Evolutionary conservation across 225 moss, liverwort and hornwort species (phyloP), one percentile per base, ranked within the genome.

Genomic region (Physcomitrium patens): DNA sequence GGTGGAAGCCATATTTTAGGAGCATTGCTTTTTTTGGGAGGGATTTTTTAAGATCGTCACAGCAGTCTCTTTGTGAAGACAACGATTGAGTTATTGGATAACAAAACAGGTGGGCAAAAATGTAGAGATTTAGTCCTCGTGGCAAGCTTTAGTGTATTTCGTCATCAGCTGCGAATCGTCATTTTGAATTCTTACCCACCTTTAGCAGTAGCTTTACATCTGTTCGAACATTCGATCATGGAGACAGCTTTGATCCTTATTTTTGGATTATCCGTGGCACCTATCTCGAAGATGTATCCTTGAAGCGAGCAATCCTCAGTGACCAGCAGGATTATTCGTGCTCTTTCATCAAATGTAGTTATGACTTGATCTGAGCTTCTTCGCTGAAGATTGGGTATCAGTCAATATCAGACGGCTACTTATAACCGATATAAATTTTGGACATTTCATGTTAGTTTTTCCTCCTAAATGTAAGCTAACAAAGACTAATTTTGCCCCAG

Each of bases 41-140:
- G 31, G 31, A 37, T 37, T 37, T 37, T 37, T 37, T 37, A 37
- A 37, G 5, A 59, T 82, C 63, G 49, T 71, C 68, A 73, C 78
- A 63, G 67, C 75, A 79, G 81, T 82, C 76, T 82, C 78, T 80
- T 78, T 88, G 88, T 82, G 84, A 84, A 79, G 75, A 84, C 77
- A 4, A 4, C 31, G 2, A 2, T 37, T 7, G 31, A 37, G 31
- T 37, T 4, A 4, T 37, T 77, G 74, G 79, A 65, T 13, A 75
- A 79, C 64, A 68, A 60, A 77, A 50, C 61, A 68, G 70, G 76
- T 81, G 81, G 79, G 74, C 78, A 46, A 65, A 50, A 63, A 43
- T 67, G 51, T 70, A 61, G 70, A 37, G 7, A 76, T 72, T 63
- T 77, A 63, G 63, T 75, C 74, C 74, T 56, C 66, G 71, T 77